A percentile compares a stretch with the other conserved stretches of the same genome.
Conservation (phyloP, 2,329 filamentous ascomycete genomes). For the Apiospora saccharicola region DNA sequence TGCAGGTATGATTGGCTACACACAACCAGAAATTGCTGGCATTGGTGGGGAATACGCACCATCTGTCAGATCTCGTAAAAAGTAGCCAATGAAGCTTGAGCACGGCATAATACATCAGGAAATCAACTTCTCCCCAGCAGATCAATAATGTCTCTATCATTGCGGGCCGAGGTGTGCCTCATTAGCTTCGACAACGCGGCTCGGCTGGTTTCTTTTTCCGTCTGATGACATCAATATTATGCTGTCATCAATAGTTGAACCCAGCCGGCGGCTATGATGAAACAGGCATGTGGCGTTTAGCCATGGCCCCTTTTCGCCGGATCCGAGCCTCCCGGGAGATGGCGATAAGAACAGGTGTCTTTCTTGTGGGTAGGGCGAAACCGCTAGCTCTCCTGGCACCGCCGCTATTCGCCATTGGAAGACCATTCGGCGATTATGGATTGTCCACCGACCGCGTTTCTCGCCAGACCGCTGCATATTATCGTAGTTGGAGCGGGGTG, state of each 20-base stretch:
- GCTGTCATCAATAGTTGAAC: not conserved
- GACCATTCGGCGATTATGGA: not conserved
- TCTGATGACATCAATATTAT: not conserved
- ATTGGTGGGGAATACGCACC: not conserved
- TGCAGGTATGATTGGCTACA: not conserved
- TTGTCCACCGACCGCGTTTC: not conserved
- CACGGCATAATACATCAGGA: not conserved
- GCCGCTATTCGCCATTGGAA: not conserved
- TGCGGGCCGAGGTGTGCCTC: not conserved
- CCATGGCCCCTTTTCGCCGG: no score
- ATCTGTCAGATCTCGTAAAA: not conserved
- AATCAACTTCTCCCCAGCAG: not conserved
- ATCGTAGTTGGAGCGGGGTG: constrained; percentile 19
- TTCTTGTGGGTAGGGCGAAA: not conserved
- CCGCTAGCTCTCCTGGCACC: not conserved
- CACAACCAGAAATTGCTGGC: not conserved
- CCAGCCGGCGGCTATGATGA: not conserved
- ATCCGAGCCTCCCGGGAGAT: not conserved
- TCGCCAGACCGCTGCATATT: constrained; percentile 7
- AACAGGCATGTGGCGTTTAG: not conserved
- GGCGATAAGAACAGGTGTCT: not conserved
- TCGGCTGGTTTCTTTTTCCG: not conserved
- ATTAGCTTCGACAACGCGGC: not conserved
- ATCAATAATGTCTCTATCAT: not conserved
- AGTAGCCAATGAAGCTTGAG: not conserved